Percentiles rank a stretch among this genome's conserved stretches.
These are phyloP conservation scores for Ophiostoma himal-ulmi DNA, from an alignment of 2,329 filamentous ascomycete species.

Conservation along the genomic window DNA sequence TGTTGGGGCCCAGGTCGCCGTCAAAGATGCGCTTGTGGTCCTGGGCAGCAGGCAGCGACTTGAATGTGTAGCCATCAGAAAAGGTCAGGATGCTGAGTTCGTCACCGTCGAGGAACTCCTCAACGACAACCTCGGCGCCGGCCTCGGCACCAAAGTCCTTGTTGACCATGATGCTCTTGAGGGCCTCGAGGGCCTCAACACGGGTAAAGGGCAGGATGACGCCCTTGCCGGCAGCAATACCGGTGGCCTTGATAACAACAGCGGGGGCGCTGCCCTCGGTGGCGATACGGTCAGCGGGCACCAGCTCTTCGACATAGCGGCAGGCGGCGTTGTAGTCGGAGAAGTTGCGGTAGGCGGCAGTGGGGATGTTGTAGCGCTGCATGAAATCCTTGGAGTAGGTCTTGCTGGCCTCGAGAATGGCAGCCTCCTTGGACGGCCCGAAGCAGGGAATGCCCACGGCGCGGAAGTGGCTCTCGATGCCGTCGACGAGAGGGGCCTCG, in stretches of 20 bases:
- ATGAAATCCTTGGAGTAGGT: constrained; percentile 98
- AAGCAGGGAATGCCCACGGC: constrained; percentile 71
- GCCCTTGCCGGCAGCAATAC: constrained; percentile 89
- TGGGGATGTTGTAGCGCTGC: constrained; percentile 83
- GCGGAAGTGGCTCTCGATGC: constrained; percentile 78
- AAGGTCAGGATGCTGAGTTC: constrained; percentile 90
- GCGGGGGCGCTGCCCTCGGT: constrained; percentile 56
- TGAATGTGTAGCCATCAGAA: constrained; percentile 79
- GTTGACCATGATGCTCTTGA: constrained; percentile 86
- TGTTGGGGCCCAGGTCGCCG: constrained; percentile 85
- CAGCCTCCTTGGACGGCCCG: constrained; percentile 77
- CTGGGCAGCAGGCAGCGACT: constrained; percentile 81
- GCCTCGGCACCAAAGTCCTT: constrained; percentile 73
- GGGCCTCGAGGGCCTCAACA: constrained; percentile 72
- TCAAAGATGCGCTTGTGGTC: constrained; percentile 96
- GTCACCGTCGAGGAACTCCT: constrained; percentile 86
- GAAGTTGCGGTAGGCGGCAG: constrained; percentile 87
- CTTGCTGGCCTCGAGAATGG: constrained; percentile 92
- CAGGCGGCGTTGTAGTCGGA: constrained; percentile 65
- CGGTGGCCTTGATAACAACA: constrained; percentile 86
- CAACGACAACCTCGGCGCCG: constrained; percentile 87
- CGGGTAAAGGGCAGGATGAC: constrained; percentile 81
- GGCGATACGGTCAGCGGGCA: constrained; percentile 20
- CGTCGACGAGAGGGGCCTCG: constrained; percentile 88
- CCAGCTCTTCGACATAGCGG: constrained; percentile 55